phyloP scores from a whole-genome alignment of 75 land plant species.

The Cupressus sempervirens region DNA sequence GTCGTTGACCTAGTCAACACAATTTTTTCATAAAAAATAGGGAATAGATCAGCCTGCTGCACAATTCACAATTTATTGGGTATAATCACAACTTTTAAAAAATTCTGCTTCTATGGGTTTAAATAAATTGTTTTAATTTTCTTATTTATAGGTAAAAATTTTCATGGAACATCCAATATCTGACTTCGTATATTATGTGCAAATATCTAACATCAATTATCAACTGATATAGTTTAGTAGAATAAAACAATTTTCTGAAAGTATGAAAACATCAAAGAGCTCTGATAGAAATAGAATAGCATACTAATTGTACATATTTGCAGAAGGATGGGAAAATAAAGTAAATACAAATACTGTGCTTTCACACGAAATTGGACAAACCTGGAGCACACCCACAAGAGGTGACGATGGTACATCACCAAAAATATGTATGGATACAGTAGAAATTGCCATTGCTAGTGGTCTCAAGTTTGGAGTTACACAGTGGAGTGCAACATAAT shows the following conservation, averaged over 20 bases:
- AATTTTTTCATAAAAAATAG: no score
- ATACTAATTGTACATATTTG: neutral
- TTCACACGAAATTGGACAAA: slow-evolving; percentile 15
- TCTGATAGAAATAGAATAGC: neutral
- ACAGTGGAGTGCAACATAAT: slow-evolving; percentile 64
- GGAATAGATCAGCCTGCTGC: no score
- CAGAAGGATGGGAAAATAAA: no score
- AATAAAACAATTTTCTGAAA: neutral
- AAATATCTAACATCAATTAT: neutral
- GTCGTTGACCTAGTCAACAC: no score
- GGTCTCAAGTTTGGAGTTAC: slow-evolving; percentile 69
- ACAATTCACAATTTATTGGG: no score
- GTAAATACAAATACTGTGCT: neutral
- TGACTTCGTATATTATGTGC: neutral
- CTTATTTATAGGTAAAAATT: neutral
- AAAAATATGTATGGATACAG: slow-evolving; percentile 86
- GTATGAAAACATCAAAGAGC: neutral
- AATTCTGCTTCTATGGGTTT: no score
- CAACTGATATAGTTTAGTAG: neutral
- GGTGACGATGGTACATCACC: slow-evolving; percentile 99
- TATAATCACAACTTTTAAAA: no score
- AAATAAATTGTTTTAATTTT: neutral
- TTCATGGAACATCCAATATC: neutral
- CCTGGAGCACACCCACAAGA: slow-evolving; percentile 91
- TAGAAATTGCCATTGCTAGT: slow-evolving; percentile 90